Percentiles rank a stretch among this genome's conserved stretches.
These are phyloP conservation scores for Daldinia concentrica DNA, from an alignment of 495 filamentous ascomycete genomes.

Conservation along the genomic window DNA sequence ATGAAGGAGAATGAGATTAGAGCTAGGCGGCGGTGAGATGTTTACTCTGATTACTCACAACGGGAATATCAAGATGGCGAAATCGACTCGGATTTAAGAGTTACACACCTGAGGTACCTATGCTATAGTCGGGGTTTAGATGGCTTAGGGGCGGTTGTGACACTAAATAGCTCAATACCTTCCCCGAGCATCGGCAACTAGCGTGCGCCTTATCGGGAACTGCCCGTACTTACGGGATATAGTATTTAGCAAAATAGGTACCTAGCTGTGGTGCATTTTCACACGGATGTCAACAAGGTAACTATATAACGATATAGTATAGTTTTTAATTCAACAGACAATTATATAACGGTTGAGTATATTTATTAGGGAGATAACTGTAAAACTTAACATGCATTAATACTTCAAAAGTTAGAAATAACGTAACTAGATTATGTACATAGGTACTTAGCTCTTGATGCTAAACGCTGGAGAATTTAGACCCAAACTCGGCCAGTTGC, in stretches of 20 bases:
- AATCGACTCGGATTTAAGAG: slow-evolving; percentile 12
- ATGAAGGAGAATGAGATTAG: neutral
- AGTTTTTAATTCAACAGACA: neutral
- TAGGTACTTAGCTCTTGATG: neutral
- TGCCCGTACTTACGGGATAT: too few relatives aligned
- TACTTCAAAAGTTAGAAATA: neutral
- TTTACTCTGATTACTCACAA: neutral
- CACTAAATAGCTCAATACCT: neutral
- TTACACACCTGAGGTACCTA: too few relatives aligned
- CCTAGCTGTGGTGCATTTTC: neutral
- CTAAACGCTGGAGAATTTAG: neutral
- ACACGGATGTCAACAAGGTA: neutral
- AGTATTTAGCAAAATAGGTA: neutral
- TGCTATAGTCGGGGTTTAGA: slow-evolving; percentile 2
- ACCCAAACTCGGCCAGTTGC: neutral
- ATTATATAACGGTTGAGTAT: neutral
- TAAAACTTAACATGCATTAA: too few relatives aligned
- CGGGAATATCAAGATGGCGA: slow-evolving; percentile 21
- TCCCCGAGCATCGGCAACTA: neutral
- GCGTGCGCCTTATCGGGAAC: neutral
- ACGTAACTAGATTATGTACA: neutral
- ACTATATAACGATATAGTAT: neutral
- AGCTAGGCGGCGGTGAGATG: neutral
- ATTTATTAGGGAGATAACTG: too few relatives aligned
- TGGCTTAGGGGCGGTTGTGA: neutral